Evolutionary conservation across 1,139 yeast genomes (phyloP), one percentile per base, ranked within the genome.

Genomic region (Hansenula sp.): DNA sequence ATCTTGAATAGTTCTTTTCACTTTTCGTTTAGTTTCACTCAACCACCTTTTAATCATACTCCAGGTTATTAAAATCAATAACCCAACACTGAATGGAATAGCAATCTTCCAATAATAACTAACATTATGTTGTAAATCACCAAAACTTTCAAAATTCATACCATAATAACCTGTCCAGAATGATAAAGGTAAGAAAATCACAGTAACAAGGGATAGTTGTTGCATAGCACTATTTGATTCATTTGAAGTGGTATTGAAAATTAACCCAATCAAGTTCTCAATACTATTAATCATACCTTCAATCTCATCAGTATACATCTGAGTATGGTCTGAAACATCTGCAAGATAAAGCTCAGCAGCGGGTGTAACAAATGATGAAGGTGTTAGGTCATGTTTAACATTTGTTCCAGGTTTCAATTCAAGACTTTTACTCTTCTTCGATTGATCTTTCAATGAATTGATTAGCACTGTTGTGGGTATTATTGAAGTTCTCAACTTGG

Each of bases 101-200:
- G 80, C 75, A 28, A 77, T 61, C 24, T 66, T 62, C 82, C 82
- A 77, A 54, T 74, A 77, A 48, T 70, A 74, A 2, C 67, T 60
- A 2, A 71, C 74, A 43, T 66, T 65, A 31, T 71, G 53, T 27
- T 65, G 58, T 40, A 80, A 61, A 37, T 71, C 73, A 2, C 72
- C 73, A 53, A 77, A 78, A n/a, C 58, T 57, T 17, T 67, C 65
- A 49, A 79, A 74, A 49, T 77, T 76, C 82, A 77, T 77, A 18
- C 83, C 83, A 51, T 72, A 77, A 53, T 76, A 77, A 11, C 81
- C 81, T 1, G 81, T 75, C 68, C 79, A 66, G 53, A 77, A 77
- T 6, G 77, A 69, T 41, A 77, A 54, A 10, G 82, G 83, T 40
- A 77, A 60, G 50, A 77, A 77, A 18, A 77, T 67, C 12, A 77